Conservation (phyloP, 257 asterid genomes). For the Solanum corneliomulleri region DNA sequence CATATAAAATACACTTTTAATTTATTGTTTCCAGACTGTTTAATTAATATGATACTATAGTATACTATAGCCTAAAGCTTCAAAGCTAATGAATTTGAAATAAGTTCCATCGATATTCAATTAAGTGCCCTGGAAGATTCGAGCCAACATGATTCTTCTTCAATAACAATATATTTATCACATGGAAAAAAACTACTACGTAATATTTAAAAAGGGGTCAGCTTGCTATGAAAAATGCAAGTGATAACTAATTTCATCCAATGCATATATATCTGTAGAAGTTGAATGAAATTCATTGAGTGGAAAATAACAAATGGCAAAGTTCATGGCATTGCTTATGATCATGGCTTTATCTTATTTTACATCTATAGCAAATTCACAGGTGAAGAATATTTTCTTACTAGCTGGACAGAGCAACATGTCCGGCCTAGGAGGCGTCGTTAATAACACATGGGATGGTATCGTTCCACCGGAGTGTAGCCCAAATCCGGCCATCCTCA, state of each 20-base stretch:
- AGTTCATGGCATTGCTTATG: background rate
- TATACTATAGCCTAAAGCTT: background rate
- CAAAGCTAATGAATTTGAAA: background rate
- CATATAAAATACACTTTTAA: background rate
- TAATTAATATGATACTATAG: background rate
- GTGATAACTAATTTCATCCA: background rate
- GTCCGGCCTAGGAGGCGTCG: conserved; percentile 16
- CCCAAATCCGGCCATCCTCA: background rate
- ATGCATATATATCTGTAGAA: background rate
- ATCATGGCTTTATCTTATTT: background rate
- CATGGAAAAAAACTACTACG: background rate
- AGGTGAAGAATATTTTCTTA: background rate
- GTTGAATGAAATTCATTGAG: background rate
- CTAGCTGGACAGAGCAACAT: conserved; percentile 23
- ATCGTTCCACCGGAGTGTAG: conserved; percentile 1
- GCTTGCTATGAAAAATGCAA: background rate
- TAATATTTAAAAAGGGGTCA: background rate
- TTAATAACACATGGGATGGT: conserved; percentile 3
- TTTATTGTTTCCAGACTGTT: background rate
- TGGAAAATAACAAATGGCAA: background rate
- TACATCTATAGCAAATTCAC: background rate
- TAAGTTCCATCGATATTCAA: background rate
- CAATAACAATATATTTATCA: background rate
- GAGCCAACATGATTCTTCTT: background rate
- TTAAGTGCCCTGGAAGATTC: background rate